These are phyloP conservation scores for Leptosphaerulina australis DNA, from an alignment of 2,329 filamentous ascomycete species.

Conservation along the genomic window DNA sequence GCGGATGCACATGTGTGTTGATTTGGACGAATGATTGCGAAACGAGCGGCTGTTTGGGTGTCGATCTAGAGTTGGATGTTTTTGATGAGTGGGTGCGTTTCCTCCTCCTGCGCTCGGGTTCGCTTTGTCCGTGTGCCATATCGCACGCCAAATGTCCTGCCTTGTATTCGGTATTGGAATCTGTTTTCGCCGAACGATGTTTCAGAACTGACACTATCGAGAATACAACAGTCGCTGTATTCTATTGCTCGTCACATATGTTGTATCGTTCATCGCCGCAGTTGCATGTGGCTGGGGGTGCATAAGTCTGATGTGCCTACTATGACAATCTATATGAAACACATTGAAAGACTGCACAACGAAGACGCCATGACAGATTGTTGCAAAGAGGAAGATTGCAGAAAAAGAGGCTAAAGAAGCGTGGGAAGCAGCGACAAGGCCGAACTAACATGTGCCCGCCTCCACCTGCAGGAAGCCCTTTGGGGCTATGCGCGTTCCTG, in stretches of 20 bases:
- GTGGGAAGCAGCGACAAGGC: conserved; percentile 5
- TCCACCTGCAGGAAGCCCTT: conserved; percentile 15
- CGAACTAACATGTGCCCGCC: conserved; percentile 12
- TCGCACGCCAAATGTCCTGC: neutral
- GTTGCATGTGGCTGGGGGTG: conserved; percentile 1
- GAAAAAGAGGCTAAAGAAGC: conserved; percentile 1
- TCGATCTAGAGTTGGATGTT: conserved; percentile 4
- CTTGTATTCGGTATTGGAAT: neutral
- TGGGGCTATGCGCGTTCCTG: conserved; percentile 14
- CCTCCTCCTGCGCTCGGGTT: conserved; percentile 13
- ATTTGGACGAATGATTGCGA: conserved; percentile 7
- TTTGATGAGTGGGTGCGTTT: conserved; percentile 9
- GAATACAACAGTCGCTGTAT: conserved; percentile 15
- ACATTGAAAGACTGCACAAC: conserved; percentile 6
- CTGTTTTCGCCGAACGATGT: neutral
- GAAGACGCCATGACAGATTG: neutral
- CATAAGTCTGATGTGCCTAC: conserved; percentile 8
- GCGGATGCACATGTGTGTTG: conserved; percentile 4
- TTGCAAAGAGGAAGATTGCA: neutral
- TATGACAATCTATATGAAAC: conserved; percentile 6
- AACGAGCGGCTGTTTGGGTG: conserved; percentile 1
- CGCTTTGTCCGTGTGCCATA: conserved; percentile 13
- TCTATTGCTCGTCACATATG: conserved; percentile 6
- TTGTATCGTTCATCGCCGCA: conserved; percentile 16
- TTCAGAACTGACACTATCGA: conserved; percentile 2